Percentiles rank a stretch among this genome's conserved stretches.
Conservation (phyloP, 2,329 filamentous ascomycete genomes). For the Exophiala calicioides region DNA sequence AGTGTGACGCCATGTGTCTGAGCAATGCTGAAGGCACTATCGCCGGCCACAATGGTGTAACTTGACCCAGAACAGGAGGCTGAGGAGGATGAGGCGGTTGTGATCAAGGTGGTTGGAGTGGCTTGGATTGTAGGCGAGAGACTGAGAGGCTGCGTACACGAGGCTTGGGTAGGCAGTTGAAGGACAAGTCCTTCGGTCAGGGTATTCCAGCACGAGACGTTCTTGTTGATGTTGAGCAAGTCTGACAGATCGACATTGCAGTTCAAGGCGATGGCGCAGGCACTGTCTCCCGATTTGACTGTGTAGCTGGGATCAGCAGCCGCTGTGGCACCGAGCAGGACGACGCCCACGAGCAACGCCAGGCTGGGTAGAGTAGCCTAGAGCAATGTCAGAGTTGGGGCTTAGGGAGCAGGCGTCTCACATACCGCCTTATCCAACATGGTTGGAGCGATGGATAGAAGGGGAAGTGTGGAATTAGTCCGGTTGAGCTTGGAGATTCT, state of each 20-base stretch:
- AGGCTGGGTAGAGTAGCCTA: too few relatives aligned
- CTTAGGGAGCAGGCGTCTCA: too few relatives aligned
- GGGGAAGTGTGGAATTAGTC: too few relatives aligned
- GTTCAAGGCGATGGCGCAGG: neutral
- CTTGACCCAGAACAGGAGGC: neutral
- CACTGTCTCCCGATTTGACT: constrained; percentile 3
- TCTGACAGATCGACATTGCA: constrained; percentile 5
- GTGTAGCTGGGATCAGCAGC: constrained; percentile 4
- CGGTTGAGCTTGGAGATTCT: too few relatives aligned
- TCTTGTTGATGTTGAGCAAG: constrained; percentile 1
- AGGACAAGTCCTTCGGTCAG: neutral
- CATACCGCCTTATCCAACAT: too few relatives aligned
- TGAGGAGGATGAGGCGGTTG: neutral
- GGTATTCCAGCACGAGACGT: constrained; percentile 3
- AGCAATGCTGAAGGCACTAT: constrained; percentile 22
- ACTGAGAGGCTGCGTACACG: neutral
- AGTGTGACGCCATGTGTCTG: constrained; percentile 12
- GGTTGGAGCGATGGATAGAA: too few relatives aligned
- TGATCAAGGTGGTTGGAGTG: neutral
- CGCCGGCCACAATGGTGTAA: constrained; percentile 20
- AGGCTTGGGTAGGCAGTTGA: constrained; percentile 2
- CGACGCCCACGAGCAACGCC: too few relatives aligned
- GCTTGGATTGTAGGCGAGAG: neutral
- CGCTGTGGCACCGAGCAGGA: too few relatives aligned
- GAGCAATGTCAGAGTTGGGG: too few relatives aligned